phyloP scores from a whole-genome alignment of 2,329 filamentous ascomycete species.

The Cordyceps cicadae region DNA sequence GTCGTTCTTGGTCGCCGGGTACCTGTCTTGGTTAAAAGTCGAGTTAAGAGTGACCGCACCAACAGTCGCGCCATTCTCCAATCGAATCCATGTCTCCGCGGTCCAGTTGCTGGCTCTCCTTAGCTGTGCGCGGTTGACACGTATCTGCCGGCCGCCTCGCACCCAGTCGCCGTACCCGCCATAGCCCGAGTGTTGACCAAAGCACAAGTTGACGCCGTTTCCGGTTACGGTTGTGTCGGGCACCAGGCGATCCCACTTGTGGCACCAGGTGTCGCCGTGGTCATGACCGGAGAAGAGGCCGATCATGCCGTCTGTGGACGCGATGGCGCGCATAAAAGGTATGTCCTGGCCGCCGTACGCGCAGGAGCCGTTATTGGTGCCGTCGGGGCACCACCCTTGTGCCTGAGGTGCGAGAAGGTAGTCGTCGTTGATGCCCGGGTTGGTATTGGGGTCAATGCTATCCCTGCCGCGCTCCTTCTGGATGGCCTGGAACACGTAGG shows the following conservation, averaged over 20 bases:
- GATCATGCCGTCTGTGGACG: constrained; percentile 45
- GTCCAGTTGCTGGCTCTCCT: constrained; percentile 21
- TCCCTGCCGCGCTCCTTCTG: constrained; percentile 23
- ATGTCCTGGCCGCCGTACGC: constrained; percentile 43
- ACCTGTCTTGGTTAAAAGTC: constrained; percentile 50
- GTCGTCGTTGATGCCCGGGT: constrained; percentile 41
- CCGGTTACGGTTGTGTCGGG: constrained; percentile 28
- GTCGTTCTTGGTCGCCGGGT: constrained; percentile 35
- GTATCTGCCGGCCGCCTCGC: constrained; percentile 50
- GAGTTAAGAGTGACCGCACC: constrained; percentile 47
- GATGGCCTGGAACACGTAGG: constrained; percentile 32
- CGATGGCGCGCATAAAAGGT: constrained; percentile 55
- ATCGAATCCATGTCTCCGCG: constrained; percentile 52
- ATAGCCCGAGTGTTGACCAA: constrained; percentile 60
- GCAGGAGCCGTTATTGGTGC: constrained; percentile 29
- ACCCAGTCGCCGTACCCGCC: constrained; percentile 61
- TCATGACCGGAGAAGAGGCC: constrained; percentile 59
- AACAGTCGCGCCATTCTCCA: constrained; percentile 47
- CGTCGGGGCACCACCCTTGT: constrained; percentile 36
- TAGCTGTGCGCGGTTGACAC: constrained; percentile 36
- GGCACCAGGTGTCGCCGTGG: constrained; percentile 55
- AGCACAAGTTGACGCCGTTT: constrained; percentile 43
- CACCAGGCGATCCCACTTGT: constrained; percentile 35
- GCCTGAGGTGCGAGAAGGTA: constrained; percentile 32
- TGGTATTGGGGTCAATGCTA: constrained; percentile 27